Base-by-base conservation (phyloP, 139 green algal species). In the Chlamydomonas sp. region DNA sequence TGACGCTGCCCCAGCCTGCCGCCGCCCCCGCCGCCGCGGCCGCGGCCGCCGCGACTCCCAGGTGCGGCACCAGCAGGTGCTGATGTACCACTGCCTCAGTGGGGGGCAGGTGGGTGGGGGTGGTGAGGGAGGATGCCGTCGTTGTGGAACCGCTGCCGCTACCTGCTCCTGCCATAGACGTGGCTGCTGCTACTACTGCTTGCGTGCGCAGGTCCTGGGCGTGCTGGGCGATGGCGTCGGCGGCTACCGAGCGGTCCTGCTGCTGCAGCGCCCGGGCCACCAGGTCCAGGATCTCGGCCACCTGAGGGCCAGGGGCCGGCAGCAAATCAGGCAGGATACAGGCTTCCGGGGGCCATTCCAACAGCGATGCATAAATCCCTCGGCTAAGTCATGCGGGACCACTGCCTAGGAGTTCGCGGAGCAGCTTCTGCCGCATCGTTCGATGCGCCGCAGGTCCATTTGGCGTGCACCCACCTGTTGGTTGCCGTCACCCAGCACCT, bases 401-500 rank as follows among this genome's bases (percentile, higher is more conserved):
- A 58, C 3, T 4, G 9, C 20, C n/a, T n/a, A n/a, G n/a, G n/a
- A n/a, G 20, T 20, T 4, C 16, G 18, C n/a, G 31, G n/a, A 77
- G 1, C 7, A 77, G 5, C 69, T 17, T 75, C 67, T 20, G 9
- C 18, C 10, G 18, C 31, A 6, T n/a, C n/a, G n/a, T n/a, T n/a
- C n/a, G n/a, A n/a, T n/a, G n/a, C n/a, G n/a, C n/a, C n/a, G n/a
- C n/a, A n/a, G n/a, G n/a, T n/a, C n/a, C n/a, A n/a, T n/a, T n/a
- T n/a, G n/a, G n/a, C n/a, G n/a, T n/a, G n/a, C n/a, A 3, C 81
- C 2, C n/a, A 79, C 73, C 84, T 88, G 84, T 49, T 61, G 75
- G 57, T 64, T 88, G 75, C 84, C 75, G 49, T 83, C 84, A 2
- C 84, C 84, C 75, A 83, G 75, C 61, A 83, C 77, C 64, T 83